Base-by-base conservation (phyloP, 768 basidiomycete genomes). In the Leccinum uliginosum region DNA sequence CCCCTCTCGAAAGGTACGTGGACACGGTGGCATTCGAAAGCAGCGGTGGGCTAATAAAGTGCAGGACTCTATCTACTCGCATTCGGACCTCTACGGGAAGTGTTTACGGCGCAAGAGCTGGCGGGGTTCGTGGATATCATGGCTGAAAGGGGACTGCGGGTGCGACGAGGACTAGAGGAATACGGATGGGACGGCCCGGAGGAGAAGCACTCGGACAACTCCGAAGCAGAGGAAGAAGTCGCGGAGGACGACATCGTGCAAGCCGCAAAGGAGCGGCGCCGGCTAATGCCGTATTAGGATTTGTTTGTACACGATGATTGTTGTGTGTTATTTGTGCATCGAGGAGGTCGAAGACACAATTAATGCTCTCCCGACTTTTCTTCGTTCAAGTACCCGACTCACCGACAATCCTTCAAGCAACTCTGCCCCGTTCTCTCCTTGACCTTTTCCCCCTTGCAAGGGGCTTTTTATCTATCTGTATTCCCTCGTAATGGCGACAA, bases 1-100 rank as follows among this genome's bases (percentile, higher is more conserved):
- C 88, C 91, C 1, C 68, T 90, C 30, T 76, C 76, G 9, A 93
- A 93, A 80, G 88, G 90, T 87, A 0, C 51, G 55, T 30, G 26
- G 23, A 50, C 1, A 17, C 26, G 17, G 6, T 43, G n/a, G 2
- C 19, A 62, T 55, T 53, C 27, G 26, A 15, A 30, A 38, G 48
- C 27, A 6, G 48, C 17, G 61, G 10, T 40, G 38, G n/a, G n/a
- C 65, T 63, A 53, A 67, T 51, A 53, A 50, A 23, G 44, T 27
- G 23, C 67, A 92, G 90, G 85, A 48, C 71, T 93, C 46, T 91
- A 92, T 77, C 73, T 93, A 59, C 62, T 90, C 47, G 91, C 89
- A 17, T 93, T 91, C 71, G 83, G 84, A 53, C 79, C 83, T 3
- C 74, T 93, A 54, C 81, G 90, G 27, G 67, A 74, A 3, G 84